Base-by-base conservation (phyloP, 1,284 basidiomycete genomes). In the Neotropicomus parvogracilis region DNA sequence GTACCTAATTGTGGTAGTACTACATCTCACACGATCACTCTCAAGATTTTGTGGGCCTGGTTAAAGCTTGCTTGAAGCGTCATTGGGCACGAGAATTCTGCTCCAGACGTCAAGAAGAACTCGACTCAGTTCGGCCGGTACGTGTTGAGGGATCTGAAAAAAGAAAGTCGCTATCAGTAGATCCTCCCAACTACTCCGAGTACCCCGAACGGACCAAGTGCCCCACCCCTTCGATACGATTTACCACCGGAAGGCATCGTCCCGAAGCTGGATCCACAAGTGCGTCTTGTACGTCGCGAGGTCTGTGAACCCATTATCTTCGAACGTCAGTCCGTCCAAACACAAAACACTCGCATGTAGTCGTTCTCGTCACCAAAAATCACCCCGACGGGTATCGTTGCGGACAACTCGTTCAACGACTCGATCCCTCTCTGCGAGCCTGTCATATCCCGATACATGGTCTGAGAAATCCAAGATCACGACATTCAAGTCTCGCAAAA, bases 341-440 rank as follows among this genome's bases (percentile, higher is more conserved):
- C 10, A 26, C 24, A 24, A 4, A 8, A 24, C 5, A 62, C 75
- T 20, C 45, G 77, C 79, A 80, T 68, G 55, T 74, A 75, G 51
- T 82, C 79, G 20, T 72, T 67, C 27, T 69, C 59, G n/a, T 58
- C 60, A 11, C 77, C 80, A 29, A 81, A 67, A 26, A 81, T 64
- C 28, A 82, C 60, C 52, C 79, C 77, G 0, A 80, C 62, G 2
- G 78, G 78, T 3, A 69, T 65, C 13, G 52, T 57, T 7, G 55
- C 38, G 42, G 73, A 78, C 1, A 73, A 49, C 46, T 60, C 55
- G 51, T 72, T 68, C 42, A 82, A 55, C 11, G 70, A 69, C 31
- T 66, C 57, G 11, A 81, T 66, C 4, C 80, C 77, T 52, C 70
- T 72, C n/a, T 68, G 70, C 3, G 76, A 67, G 1, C 79, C 79